Evolutionary conservation across 208 protist genomes (phyloP).

Genomic region (Trypanosoma conorhini): DNA sequence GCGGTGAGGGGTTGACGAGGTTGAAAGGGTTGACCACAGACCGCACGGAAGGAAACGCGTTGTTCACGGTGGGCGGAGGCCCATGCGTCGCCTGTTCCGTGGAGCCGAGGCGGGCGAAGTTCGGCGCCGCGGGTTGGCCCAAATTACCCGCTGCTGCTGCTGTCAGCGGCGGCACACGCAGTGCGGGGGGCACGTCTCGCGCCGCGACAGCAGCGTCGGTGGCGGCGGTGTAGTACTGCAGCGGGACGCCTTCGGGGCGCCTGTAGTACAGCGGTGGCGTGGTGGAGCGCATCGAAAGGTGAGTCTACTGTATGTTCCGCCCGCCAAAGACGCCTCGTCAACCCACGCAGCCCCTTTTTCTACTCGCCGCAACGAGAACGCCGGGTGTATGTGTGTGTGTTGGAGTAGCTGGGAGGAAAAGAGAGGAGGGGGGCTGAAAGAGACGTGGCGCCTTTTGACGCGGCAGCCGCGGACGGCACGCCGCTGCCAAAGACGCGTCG

Average conservation of each 20-base stretch:
- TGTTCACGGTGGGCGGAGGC: background rate
- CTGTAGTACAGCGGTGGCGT: slow-evolving; percentile 74
- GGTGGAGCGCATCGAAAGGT: slow-evolving; percentile 44
- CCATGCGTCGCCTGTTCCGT: background rate
- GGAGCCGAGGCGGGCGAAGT: background rate
- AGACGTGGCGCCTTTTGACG: too few species aligned
- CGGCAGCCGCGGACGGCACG: too few species aligned
- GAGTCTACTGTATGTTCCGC: too few species aligned
- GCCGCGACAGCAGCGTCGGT: slow-evolving; percentile 1
- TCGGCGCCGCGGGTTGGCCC: background rate
- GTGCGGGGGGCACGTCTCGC: slow-evolving; percentile 1
- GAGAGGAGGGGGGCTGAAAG: too few species aligned
- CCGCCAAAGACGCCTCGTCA: too few species aligned
- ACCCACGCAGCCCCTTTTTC: background rate
- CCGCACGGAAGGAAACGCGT: slow-evolving; percentile 5
- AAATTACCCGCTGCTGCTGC: slow-evolving; percentile 17
- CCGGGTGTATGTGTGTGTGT: too few species aligned
- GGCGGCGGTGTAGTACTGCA: slow-evolving; percentile 57
- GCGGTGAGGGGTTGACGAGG: slow-evolving; percentile 2
- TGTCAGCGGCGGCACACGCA: slow-evolving; percentile 8
- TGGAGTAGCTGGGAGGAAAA: too few species aligned
- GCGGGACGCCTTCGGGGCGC: slow-evolving; percentile 44
- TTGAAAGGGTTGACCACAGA: slow-evolving; percentile 14
- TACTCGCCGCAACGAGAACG: too few species aligned
- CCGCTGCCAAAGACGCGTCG: too few species aligned